Percentiles rank a stretch among this genome's conserved stretches.
Evolutionary conservation across 306 rosid species (phyloP).

Genomic region (Pterocarpus santalinus): DNA sequence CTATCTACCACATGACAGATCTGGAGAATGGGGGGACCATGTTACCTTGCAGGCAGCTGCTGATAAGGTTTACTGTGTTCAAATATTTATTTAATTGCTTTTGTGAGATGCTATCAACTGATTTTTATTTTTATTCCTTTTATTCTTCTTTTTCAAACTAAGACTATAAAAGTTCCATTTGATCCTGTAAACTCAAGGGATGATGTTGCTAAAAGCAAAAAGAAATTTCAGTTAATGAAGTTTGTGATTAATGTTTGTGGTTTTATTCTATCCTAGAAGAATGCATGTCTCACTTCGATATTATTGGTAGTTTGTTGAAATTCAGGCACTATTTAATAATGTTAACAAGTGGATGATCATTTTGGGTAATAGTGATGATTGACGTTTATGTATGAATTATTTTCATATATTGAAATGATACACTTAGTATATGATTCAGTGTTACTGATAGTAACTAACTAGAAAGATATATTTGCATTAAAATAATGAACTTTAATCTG

Average conservation of each 20-base stretch:
- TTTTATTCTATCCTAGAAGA: constrained; percentile 13
- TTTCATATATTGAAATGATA: not conserved
- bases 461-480: not conserved
- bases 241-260: constrained; percentile 18
- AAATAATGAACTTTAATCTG: not conserved
- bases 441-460: no score
- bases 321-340: not conserved
- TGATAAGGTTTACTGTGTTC: constrained; percentile 67
- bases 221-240: constrained; percentile 3
- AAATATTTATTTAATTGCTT: constrained; percentile 4
- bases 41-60: constrained; percentile 96
- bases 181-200: not conserved
- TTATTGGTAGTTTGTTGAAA: not conserved
- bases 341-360: not conserved
- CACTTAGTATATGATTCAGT: not conserved
- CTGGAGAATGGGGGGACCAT: constrained; percentile 99
- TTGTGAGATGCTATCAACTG: constrained; percentile 21
- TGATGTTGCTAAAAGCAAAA: not conserved
- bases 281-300: not conserved
- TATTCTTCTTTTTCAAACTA: constrained; percentile 10
- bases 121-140: constrained; percentile 13
- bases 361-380: not conserved
- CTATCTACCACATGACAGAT: constrained; percentile 59
- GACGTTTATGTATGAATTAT: not conserved
- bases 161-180: constrained; percentile 20